Evolutionary conservation across 768 basidiomycete genomes (phyloP).

Genomic region (Bullera alba): DNA sequence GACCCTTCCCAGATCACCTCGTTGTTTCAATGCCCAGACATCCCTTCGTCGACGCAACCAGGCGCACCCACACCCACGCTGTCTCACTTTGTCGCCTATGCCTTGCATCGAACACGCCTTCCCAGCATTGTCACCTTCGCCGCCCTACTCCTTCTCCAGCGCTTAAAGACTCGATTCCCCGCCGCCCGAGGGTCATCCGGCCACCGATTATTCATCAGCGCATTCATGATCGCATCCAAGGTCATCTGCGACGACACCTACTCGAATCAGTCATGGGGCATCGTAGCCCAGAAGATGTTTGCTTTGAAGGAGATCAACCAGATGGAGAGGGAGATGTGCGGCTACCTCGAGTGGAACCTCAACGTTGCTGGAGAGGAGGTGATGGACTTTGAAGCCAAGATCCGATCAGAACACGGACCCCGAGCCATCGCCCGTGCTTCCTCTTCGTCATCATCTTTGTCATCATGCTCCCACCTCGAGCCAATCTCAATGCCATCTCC

Average conservation of each 20-base stretch:
- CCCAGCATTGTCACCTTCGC: constrained; percentile 62
- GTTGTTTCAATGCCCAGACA: constrained; percentile 77
- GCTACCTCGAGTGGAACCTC: constrained; percentile 77
- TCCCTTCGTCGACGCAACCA: constrained; percentile 55
- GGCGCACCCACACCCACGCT: constrained; percentile 57
- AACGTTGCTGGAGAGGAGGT: constrained; percentile 46
- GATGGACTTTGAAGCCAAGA: constrained; percentile 42
- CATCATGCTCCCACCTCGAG: constrained; percentile 8
- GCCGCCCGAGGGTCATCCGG: constrained; percentile 84
- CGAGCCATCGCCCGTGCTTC: constrained; percentile 21
- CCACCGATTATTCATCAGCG: constrained; percentile 81
- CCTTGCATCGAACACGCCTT: constrained; percentile 73
- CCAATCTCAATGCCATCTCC: constrained; percentile 2
- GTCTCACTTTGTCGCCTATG: constrained; percentile 77
- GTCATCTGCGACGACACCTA: constrained; percentile 93
- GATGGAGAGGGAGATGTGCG: constrained; percentile 92
- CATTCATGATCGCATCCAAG: constrained; percentile 86
- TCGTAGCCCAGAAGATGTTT: constrained; percentile 84
- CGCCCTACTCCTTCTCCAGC: constrained; percentile 66
- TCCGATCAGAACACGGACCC: constrained; percentile 45
- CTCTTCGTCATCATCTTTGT: constrained; percentile 8
- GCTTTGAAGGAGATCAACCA: constrained; percentile 82
- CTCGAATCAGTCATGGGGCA: constrained; percentile 85
- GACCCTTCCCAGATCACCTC: constrained; percentile 56
- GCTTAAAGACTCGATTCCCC: constrained; percentile 85